Base-by-base conservation (phyloP, 176 grass and related monocot species). In the Lolium rigidum region DNA sequence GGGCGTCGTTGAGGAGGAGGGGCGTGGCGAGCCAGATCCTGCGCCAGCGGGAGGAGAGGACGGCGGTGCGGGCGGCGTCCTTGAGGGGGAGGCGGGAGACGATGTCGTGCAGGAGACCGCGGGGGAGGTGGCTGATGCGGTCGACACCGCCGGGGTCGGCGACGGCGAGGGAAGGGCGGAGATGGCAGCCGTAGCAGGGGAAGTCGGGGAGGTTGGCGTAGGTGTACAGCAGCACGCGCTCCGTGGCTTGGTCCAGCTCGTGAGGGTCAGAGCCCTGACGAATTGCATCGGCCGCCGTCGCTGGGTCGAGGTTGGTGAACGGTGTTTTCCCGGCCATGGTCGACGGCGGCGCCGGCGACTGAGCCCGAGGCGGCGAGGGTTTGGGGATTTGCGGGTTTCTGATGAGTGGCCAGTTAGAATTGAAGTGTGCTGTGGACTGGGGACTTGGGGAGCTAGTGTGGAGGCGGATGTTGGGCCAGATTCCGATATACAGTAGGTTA, bases 251-350 rank as follows among this genome's bases (percentile, higher is more conserved):
- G 16, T 68, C 62, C 62, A 65, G 25, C 12, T 15, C 1, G 24
- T 0, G 62, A 11, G 62, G 58, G 5, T 62, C 59, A 25, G 22
- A 24, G 21, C 59, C 59, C 59, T 13, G 3, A 21, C 67, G 67
- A 17, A 18, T 37, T 20, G 12, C 74, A 4, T 17, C 25, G 25
- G 50, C 20, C 9, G 20, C 74, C 25, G 17, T 70, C 37, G 8
- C 67, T 10, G 74, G 60, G 46, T 84, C 72, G 7, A 84, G 0
- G 72, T 65, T 6, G 71, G 25, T 15, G 82, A 76, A 63, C 10
- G 24, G 56, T 17, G 46, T 12, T 37, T 5, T 16, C 17, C 38
- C 67, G 38, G 37, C 67, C 67, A 70, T 70, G 7, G 67, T 41
- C 35, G 35, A 18, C 17, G 22, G 74, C 74, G 37, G 37, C 9